phyloP scores from a whole-genome alignment of 2,329 filamentous ascomycete genomes.

The Fusarium sp. region DNA sequence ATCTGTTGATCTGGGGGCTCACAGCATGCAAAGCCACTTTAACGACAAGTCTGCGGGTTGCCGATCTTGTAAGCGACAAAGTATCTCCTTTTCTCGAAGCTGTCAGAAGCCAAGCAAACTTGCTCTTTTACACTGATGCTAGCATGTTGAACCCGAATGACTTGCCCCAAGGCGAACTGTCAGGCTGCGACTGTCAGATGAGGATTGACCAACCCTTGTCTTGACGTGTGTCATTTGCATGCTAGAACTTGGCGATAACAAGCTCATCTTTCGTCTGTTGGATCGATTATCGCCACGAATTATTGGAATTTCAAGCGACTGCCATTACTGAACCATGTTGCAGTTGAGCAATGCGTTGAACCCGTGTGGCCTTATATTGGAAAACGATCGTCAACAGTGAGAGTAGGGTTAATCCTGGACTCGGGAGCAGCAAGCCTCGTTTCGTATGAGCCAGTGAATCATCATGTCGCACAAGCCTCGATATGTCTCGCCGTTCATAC shows the following conservation, averaged over 20 bases:
- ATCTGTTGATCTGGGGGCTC: conserved; percentile 34
- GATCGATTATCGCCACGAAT: neutral
- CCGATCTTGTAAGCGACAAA: conserved; percentile 33
- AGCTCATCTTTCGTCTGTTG: neutral
- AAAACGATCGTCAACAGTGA: neutral
- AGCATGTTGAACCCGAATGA: conserved; percentile 13
- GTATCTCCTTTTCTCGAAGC: conserved; percentile 19
- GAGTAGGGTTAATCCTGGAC: neutral
- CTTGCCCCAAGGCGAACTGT: conserved; percentile 7
- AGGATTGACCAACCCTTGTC: conserved; percentile 16
- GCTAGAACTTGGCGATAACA: neutral
- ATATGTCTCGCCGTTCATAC: conserved; percentile 1
- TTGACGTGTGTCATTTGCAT: conserved; percentile 6
- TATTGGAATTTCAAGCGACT: neutral
- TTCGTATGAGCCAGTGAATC: conserved; percentile 12
- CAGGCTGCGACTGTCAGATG: neutral
- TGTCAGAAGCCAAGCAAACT: conserved; percentile 15
- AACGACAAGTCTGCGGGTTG: conserved; percentile 29
- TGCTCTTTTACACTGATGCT: neutral
- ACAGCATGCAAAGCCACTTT: conserved; percentile 23
- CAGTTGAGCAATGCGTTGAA: conserved; percentile 1
- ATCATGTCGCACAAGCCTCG: neutral
- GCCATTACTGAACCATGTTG: conserved; percentile 1
- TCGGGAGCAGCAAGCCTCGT: conserved; percentile 1
- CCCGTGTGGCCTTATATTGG: conserved; percentile 2